phyloP scores from a whole-genome alignment of 345 rosid genomes.

The Bruguiera sexangula region DNA sequence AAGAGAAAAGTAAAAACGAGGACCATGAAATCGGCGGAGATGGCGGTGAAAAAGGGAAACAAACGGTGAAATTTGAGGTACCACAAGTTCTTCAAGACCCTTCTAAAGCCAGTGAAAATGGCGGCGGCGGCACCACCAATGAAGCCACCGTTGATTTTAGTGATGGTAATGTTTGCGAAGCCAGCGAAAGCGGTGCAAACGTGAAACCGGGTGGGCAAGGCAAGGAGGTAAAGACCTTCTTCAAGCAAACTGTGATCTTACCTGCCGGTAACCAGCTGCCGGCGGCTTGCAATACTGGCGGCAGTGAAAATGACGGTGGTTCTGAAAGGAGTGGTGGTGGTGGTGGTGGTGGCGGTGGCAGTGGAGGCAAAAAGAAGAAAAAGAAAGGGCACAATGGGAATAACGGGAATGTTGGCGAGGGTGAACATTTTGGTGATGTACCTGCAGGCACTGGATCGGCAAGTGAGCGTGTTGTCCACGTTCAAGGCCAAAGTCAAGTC shows the following conservation, averaged over 20 bases:
- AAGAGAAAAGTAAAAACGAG: constrained; percentile 19
- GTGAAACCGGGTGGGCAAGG: constrained; percentile 2
- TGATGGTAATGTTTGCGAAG: background rate
- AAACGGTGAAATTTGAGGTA: constrained; percentile 8
- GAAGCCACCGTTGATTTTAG: background rate
- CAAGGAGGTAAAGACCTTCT: constrained; percentile 24
- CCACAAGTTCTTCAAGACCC: constrained; percentile 2
- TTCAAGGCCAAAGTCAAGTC: constrained; percentile 24
- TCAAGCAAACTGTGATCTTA: constrained; percentile 18
- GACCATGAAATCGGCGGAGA: constrained; percentile 43
- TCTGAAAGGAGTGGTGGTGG: constrained; percentile 21
- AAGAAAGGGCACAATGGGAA: constrained; percentile 52
- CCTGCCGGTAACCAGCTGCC: constrained; percentile 26
- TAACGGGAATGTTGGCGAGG: constrained; percentile 13
- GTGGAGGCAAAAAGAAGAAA: constrained; percentile 53
- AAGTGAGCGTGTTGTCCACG: constrained; percentile 1
- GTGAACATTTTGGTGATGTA: constrained; percentile 22
- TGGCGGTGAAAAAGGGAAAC: constrained; percentile 10
- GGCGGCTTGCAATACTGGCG: constrained; percentile 29
- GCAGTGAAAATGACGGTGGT: constrained; percentile 13
- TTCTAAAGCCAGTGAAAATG: background rate
- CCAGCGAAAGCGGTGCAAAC: constrained; percentile 9
- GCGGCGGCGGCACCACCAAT: background rate
- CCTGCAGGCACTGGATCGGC: constrained; percentile 30
- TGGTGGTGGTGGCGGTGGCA: constrained; percentile 15